These are phyloP conservation scores for Globomyces pollinis-pini DNA, from an alignment of 192 early-diverging fungal species.

Conservation along the genomic window DNA sequence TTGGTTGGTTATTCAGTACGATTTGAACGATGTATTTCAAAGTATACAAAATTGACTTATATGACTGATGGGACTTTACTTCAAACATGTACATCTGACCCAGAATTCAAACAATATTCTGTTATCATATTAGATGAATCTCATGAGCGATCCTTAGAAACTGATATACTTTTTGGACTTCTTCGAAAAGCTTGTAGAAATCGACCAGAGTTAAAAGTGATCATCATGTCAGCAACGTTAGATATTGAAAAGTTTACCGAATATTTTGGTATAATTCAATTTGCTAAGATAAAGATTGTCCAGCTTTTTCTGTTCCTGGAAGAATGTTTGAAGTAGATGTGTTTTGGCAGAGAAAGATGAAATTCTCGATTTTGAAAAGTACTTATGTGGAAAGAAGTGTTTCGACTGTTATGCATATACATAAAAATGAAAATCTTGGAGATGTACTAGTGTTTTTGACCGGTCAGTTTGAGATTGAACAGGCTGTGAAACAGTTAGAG, in stretches of 20 bases:
- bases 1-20: constrained; percentile 46
- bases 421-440: constrained; percentile 38
- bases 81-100: constrained; percentile 21
- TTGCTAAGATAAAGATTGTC: no score
- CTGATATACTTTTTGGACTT: constrained; percentile 42
- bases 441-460: constrained; percentile 53
- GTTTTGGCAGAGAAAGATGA: constrained; percentile 47
- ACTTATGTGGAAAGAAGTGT: constrained; percentile 36
- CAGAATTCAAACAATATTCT: constrained; percentile 24
- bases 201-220: constrained; percentile 35
- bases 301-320: constrained; percentile 69
- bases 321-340: constrained; percentile 46
- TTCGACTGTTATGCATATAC: constrained; percentile 53
- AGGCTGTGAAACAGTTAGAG: constrained; percentile 43
- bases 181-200: constrained; percentile 20
- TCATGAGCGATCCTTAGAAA: constrained; percentile 53
- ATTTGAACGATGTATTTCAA: constrained; percentile 32
- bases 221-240: constrained; percentile 76
- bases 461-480: constrained; percentile 55
- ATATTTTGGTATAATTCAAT: constrained; percentile 48
- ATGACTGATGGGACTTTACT: constrained; percentile 53
- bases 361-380: constrained; percentile 24
- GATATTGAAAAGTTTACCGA: constrained; percentile 74
- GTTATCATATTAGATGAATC: constrained; percentile 49
- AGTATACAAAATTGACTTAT: constrained; percentile 32